Conservation (phyloP, 1,284 basidiomycete species). For the Trichosporon sp. region DNA sequence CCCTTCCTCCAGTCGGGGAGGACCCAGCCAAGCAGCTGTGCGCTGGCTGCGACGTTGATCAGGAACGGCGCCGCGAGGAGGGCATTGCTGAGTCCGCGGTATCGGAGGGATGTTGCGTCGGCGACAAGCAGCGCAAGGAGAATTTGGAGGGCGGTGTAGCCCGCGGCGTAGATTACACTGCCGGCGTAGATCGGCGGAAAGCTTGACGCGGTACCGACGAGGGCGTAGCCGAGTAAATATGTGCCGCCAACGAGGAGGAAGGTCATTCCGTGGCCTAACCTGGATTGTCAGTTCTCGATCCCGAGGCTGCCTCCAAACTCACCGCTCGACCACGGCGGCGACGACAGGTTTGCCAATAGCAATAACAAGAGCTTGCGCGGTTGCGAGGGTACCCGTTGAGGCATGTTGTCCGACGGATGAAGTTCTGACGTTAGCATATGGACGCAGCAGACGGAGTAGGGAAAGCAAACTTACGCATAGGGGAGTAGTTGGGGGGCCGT, state of each 20-base stretch:
- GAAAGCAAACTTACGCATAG: slow-evolving; percentile 3
- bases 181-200: slow-evolving; percentile 60
- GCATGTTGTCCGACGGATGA: slow-evolving; percentile 62
- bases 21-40: slow-evolving; percentile 68
- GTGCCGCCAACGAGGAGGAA: slow-evolving; percentile 63
- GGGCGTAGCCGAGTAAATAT: slow-evolving; percentile 61
- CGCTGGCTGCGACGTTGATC: slow-evolving; percentile 63
- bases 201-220: slow-evolving; percentile 67
- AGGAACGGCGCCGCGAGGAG: slow-evolving; percentile 71
- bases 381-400: slow-evolving; percentile 66
- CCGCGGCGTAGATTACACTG: slow-evolving; percentile 36
- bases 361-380: slow-evolving; percentile 60
- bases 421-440: slow-evolving; percentile 40
- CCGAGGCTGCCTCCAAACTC: no score
- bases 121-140: slow-evolving; percentile 75
- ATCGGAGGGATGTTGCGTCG: slow-evolving; percentile 75
- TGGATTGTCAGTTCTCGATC: no score
- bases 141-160: slow-evolving; percentile 67
- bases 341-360: slow-evolving; percentile 77
- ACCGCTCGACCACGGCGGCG: slow-evolving; percentile 74
- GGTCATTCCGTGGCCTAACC: slow-evolving; percentile 60
- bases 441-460: neutral
- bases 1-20: slow-evolving; percentile 67
- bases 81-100: slow-evolving; percentile 70
- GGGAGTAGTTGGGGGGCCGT: slow-evolving; percentile 6